Conservation (phyloP, 192 early-diverging fungal species). For the Backusella mclennaniae region DNA sequence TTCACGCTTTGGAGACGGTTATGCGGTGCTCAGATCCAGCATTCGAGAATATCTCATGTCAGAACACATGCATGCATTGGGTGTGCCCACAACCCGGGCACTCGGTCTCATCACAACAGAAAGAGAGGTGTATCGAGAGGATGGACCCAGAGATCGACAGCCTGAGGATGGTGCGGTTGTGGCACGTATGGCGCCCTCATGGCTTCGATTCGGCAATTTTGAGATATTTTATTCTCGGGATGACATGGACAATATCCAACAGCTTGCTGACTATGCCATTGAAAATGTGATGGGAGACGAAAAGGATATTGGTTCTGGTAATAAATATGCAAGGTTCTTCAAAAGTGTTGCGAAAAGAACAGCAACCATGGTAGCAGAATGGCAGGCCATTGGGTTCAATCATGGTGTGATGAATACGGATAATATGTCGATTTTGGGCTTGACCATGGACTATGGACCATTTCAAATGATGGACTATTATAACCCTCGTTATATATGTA, state of each 20-base stretch:
- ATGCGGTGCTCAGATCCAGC: slow-evolving; percentile 83
- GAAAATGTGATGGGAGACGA: slow-evolving; percentile 50
- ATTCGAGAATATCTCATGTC: slow-evolving; percentile 82
- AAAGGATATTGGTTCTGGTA: slow-evolving; percentile 22
- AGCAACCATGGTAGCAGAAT: slow-evolving; percentile 71
- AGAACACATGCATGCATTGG: slow-evolving; percentile 72
- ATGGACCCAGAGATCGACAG: slow-evolving; percentile 32
- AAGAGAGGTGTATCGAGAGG: slow-evolving; percentile 62
- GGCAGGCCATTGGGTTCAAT: slow-evolving; percentile 80
- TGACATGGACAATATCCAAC: slow-evolving; percentile 49
- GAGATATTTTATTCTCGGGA: slow-evolving; percentile 75
- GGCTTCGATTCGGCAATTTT: slow-evolving; percentile 88
- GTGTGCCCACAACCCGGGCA: slow-evolving; percentile 77
- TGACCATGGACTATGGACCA: slow-evolving; percentile 89
- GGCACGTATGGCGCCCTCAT: slow-evolving; percentile 69
- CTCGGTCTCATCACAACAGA: slow-evolving; percentile 65
- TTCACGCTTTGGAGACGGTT: slow-evolving; percentile 84
- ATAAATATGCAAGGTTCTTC: slow-evolving; percentile 63
- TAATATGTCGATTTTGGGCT: slow-evolving; percentile 12
- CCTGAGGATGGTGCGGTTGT: slow-evolving; percentile 77
- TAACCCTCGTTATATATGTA: slow-evolving; percentile 78
- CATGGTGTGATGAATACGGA: slow-evolving; percentile 88
- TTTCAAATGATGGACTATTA: slow-evolving; percentile 83
- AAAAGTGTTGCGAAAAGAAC: slow-evolving; percentile 57
- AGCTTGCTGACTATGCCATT: slow-evolving; percentile 75